Evolutionary conservation across 2,329 filamentous ascomycete species (phyloP).

Genomic region (Thelonectria discophora): DNA sequence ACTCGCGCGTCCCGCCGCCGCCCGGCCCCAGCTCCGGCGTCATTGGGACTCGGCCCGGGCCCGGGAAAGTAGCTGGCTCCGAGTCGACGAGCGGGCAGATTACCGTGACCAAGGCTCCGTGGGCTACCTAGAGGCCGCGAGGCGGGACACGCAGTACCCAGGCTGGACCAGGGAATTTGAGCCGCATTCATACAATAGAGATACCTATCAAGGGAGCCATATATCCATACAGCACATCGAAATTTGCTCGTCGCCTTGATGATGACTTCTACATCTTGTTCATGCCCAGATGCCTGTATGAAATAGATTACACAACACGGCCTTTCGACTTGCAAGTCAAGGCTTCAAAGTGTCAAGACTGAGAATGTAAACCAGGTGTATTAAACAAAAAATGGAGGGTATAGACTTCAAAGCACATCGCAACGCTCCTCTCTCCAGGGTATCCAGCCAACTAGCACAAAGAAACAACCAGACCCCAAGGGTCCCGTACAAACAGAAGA

Average conservation of each 20-base stretch:
- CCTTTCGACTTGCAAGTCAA: too few species aligned
- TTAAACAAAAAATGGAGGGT: constrained; percentile 43
- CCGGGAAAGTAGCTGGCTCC: constrained; percentile 30
- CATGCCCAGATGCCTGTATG: too few species aligned
- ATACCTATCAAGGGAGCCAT: too few species aligned
- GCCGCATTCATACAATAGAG: not conserved
- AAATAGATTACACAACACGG: too few species aligned
- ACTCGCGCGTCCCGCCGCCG: constrained; percentile 48
- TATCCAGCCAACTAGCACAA: constrained; percentile 46
- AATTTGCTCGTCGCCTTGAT: not conserved
- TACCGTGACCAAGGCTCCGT: constrained; percentile 57
- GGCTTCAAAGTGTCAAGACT: too few species aligned
- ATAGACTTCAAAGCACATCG: constrained; percentile 45
- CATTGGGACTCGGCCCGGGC: constrained; percentile 33
- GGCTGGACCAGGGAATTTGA: not conserved
- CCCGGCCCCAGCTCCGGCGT: constrained; percentile 43
- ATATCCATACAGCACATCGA: not conserved
- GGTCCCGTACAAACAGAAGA: constrained; percentile 11
- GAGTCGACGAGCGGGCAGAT: constrained; percentile 51
- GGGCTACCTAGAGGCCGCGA: constrained; percentile 49
- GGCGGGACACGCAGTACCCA: not conserved
- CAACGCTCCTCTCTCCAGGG: constrained; percentile 41
- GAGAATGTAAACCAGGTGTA: constrained; percentile 28
- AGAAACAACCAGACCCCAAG: constrained; percentile 17
- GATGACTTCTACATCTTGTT: too few species aligned